A percentile compares a stretch with the other conserved stretches of the same genome.
These are phyloP conservation scores for Chlamydomonas sphaeroides DNA, from an alignment of 139 green algal species.

Conservation along the genomic window DNA sequence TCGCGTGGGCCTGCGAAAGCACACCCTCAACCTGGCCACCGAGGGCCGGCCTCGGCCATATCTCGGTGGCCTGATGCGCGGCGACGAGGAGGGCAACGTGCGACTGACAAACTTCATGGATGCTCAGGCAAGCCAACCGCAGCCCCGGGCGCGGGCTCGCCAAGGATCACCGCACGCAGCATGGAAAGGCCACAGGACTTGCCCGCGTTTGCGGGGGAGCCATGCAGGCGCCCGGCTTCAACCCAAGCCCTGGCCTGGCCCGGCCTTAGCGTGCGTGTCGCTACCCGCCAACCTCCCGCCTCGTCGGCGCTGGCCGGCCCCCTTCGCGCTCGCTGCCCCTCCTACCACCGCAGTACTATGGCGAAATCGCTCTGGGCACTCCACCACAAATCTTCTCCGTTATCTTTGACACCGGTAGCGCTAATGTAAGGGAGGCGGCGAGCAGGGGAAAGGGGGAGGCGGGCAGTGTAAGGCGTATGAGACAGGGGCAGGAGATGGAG, in stretches of 20 bases:
- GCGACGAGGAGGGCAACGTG: conserved; percentile 44
- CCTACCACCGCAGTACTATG: conserved; percentile 94
- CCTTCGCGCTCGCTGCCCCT: too few species aligned
- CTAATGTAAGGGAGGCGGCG: conserved; percentile 95
- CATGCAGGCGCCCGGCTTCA: too few species aligned
- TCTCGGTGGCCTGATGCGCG: neutral
- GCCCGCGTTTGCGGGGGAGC: too few species aligned
- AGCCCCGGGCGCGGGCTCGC: neutral
- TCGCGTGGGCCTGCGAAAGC: conserved; percentile 9
- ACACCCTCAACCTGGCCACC: neutral
- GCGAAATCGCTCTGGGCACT: conserved; percentile 89
- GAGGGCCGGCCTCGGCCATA: conserved; percentile 4
- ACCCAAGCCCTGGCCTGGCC: too few species aligned
- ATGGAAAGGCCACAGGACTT: too few species aligned
- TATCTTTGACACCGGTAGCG: conserved; percentile 93
- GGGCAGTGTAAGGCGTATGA: too few species aligned
- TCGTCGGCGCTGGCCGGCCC: too few species aligned
- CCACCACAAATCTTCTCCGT: conserved; percentile 93
- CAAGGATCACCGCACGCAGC: neutral
- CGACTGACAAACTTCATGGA: conserved; percentile 76
- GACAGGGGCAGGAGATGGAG: too few species aligned
- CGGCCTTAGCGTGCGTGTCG: too few species aligned
- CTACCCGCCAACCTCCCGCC: too few species aligned
- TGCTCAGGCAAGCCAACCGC: conserved; percentile 60
- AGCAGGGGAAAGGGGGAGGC: too few species aligned